These are phyloP conservation scores for Cyclotella distinguenda DNA, from an alignment of 108 stramenopile genomes.

Conservation along the genomic window DNA sequence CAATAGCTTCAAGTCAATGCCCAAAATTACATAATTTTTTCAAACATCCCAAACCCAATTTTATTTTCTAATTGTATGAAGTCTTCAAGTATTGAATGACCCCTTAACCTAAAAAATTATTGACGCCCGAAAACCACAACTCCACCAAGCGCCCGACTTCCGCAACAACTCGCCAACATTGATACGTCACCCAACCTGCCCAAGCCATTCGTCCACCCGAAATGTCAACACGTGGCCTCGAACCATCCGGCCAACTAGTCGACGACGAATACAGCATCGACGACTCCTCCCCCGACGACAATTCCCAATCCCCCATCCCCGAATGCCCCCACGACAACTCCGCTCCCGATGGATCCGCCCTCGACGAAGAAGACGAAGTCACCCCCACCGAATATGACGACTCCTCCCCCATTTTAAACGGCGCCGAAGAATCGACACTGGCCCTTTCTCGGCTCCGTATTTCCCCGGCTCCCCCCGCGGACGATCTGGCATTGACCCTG, in stretches of 20 bases:
- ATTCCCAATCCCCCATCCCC: neutral
- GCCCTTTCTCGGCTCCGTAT: neutral
- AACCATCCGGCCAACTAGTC: neutral
- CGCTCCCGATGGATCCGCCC: neutral
- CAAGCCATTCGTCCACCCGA: too few relatives aligned
- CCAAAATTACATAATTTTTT: too few relatives aligned
- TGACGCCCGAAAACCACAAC: too few relatives aligned
- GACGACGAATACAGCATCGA: too few relatives aligned
- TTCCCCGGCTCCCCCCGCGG: neutral
- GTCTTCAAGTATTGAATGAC: too few relatives aligned
- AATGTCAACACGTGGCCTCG: constrained; percentile 5
- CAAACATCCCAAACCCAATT: too few relatives aligned
- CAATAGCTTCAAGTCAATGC: too few relatives aligned
- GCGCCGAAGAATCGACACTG: neutral
- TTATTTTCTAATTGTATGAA: too few relatives aligned
- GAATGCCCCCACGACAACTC: neutral
- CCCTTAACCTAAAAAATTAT: too few relatives aligned
- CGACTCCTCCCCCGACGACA: neutral
- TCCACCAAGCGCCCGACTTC: too few relatives aligned
- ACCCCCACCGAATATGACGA: constrained; percentile 4
- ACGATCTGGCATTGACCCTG: constrained; percentile 34
- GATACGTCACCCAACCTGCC: too few relatives aligned
- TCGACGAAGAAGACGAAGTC: constrained; percentile 24
- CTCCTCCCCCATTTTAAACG: neutral
- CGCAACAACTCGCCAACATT: too few relatives aligned